A percentile compares a stretch with the other conserved stretches of the same genome.
Evolutionary conservation across 2,329 filamentous ascomycete species (phyloP).

Genomic region (Ophiostoma novo-ulmi): DNA sequence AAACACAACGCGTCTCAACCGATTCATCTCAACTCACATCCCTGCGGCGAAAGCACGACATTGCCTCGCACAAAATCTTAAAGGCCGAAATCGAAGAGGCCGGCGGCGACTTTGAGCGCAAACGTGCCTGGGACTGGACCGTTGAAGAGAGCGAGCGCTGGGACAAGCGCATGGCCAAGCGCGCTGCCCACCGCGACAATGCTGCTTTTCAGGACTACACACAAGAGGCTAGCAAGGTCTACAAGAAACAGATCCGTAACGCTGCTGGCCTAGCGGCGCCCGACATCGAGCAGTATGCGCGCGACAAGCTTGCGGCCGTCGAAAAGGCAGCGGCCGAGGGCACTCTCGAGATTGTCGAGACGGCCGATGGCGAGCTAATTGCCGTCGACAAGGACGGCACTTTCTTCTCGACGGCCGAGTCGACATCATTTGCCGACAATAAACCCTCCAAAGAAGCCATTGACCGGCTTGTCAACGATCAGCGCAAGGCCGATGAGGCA

Average conservation of each 20-base stretch:
- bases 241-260: conserved; percentile 73
- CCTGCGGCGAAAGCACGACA: conserved; percentile 78
- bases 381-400: conserved; percentile 86
- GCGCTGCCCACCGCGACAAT: conserved; percentile 71
- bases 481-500: conserved; percentile 82
- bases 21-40: conserved; percentile 73
- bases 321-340: conserved; percentile 80
- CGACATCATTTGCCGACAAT: conserved; percentile 73
- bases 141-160: conserved; percentile 88
- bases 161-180: conserved; percentile 88
- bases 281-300: conserved; percentile 78
- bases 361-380: conserved; percentile 88
- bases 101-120: conserved; percentile 92
- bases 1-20: conserved; percentile 71
- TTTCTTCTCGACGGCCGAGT: conserved; percentile 86
- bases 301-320: conserved; percentile 77
- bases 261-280: conserved; percentile 60
- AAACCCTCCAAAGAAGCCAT: conserved; percentile 82
- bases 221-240: conserved; percentile 83
- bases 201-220: conserved; percentile 87
- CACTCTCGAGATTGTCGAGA: conserved; percentile 88
- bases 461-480: conserved; percentile 78
- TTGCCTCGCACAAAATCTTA: conserved; percentile 85
- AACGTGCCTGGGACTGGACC: conserved; percentile 98
- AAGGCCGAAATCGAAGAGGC: conserved; percentile 83